Evolutionary conservation across 345 rosid genomes (phyloP).

Genomic region (Capsella bursapastoris): DNA sequence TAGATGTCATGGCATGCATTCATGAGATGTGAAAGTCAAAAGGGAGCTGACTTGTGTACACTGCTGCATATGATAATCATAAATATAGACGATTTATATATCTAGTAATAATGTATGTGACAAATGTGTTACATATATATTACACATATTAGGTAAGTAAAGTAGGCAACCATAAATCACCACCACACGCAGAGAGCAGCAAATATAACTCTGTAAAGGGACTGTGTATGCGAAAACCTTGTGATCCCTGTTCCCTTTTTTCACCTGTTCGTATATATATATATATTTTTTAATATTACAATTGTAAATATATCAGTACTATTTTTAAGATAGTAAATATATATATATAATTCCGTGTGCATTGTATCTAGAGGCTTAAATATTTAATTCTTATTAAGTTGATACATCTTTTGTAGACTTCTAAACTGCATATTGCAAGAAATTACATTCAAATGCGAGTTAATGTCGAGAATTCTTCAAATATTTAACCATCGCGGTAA

Average conservation of each 20-base stretch:
- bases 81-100: conserved; percentile 16
- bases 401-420: neutral
- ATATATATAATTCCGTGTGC: neutral
- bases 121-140: conserved; percentile 7
- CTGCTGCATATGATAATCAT: conserved; percentile 9
- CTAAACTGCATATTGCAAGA: neutral
- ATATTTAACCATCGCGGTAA: neutral
- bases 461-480: neutral
- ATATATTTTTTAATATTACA: neutral
- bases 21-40: conserved; percentile 43
- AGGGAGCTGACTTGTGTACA: conserved; percentile 40
- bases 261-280: conserved; percentile 10
- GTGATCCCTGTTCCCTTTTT: conserved; percentile 34
- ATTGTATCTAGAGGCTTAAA: neutral
- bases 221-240: conserved; percentile 27
- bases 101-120: conserved; percentile 3
- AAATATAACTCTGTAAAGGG: conserved; percentile 33
- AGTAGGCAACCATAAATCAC: conserved; percentile 20
- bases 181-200: conserved; percentile 24
- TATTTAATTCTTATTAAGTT: neutral
- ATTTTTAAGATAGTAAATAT: too few species aligned
- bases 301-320: neutral
- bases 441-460: neutral
- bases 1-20: conserved; percentile 37
- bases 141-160: conserved; percentile 13